Evolutionary conservation across 2,329 filamentous ascomycete species (phyloP), one percentile per base, ranked within the genome.

Genomic region (Capronia americana): DNA sequence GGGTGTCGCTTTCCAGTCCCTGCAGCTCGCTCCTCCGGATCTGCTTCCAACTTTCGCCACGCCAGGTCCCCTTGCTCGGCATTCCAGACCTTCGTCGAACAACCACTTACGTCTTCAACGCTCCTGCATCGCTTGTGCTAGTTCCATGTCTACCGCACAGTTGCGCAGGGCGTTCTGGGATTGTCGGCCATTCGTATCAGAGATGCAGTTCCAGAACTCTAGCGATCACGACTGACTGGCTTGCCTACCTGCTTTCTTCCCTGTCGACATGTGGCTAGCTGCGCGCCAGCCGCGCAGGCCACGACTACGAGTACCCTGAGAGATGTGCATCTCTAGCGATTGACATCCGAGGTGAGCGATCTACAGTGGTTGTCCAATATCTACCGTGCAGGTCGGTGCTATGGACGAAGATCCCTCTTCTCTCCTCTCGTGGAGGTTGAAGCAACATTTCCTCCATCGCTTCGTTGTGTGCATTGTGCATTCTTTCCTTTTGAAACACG

Each of bases 201-300:
- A 58, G 59, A 34, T 46, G 59, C 32, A 26, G 57, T 62, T 70
- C 68, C 56, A 70, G 68, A 68, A 57, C 65, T 53, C 41, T 34
- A 60, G 56, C 51, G 60, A 61, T 50, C 60, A 20, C 24, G 44
- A 32, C 30, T 57, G n/a, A 55, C 59, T 66, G 63, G 68, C 50
- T 44, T 55, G 54, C 30, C 56, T 26, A 46, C 67, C 59, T 64
- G 68, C 50, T 65, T 59, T 41, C 32, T 60, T 17, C 63, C 60
- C 57, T 62, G 53, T 34, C 30, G 41, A 44, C 48, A 34, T 54
- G 41, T 26, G 30, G 26, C 55, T 70, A 65, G 65, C 26, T 60
- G 20, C 51, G 59, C 38, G 17, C 38, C 38, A 44, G 38, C 38
- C 34, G 14, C 14, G 46, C 51, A 53, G 61, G 54, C 59, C 28